Base-by-base conservation (phyloP, 169 alveolate species). In the Cyclospora cayetanensis region DNA sequence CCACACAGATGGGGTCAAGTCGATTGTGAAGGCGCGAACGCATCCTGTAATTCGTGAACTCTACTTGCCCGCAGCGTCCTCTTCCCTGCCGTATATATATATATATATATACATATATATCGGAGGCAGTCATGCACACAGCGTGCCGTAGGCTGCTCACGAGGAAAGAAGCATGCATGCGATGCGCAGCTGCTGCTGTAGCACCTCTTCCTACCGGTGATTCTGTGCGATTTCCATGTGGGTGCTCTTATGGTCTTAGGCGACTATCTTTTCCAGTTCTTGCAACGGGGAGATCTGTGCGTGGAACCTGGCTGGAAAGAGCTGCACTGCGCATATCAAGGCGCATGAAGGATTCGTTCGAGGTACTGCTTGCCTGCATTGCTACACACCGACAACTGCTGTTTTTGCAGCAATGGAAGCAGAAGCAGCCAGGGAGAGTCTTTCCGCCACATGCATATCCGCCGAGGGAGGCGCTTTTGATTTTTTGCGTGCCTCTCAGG, bases 281-380 rank as follows among this genome's bases (percentile, higher is more conserved):
- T 46, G 65, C 92, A 98, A 98, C 92, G 99, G 99, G 34, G 99
- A 98, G 93, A 92, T 99, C 3, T 50, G 88, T 4, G 93, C 97
- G 79, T 99, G 99, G 99, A 98, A 98, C 94, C 83, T 98, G 70
- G 95, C 97, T 1, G 93, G 95, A 60, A 93, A 97, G 93, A 95
- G 95, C 90, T 95, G 98, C 77, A 94, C 97, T 79, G 91, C 91
- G 92, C 93, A 95, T 55, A 91, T 98, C 25, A 96, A 97, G 85
- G 99, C 99, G 15, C 99, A 98, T 95, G 97, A 97, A 53, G 99
- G 99, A 65, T 96, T 97, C 93, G 99, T 98, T 22, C 96, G 98
- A 86, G 99, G 99, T 22, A 18, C 65, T 80, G 41, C 93, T 42
- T 9, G 9, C 1, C 9, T 25, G 11, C 43, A 11, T 12, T 31